These are phyloP conservation scores for Chaetoscypha palmicola DNA, from an alignment of 2,329 filamentous ascomycete genomes.

Conservation along the genomic window DNA sequence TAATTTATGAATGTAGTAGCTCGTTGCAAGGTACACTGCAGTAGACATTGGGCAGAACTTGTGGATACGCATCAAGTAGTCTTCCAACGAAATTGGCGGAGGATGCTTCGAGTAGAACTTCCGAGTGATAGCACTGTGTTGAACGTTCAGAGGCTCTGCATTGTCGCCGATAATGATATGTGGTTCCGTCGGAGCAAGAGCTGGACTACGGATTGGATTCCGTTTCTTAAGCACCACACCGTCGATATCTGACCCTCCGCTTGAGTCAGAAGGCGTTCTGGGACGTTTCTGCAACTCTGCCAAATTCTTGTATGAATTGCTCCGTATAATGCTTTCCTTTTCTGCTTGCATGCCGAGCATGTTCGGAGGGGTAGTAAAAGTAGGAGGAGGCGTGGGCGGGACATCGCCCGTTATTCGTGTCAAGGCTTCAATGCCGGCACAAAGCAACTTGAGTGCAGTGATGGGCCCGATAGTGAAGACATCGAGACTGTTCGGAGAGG, in stretches of 20 bases:
- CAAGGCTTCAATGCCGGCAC: slow-evolving; percentile 61
- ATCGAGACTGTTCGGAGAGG: slow-evolving; percentile 45
- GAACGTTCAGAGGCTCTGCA: slow-evolving; percentile 65
- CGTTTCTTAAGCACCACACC: slow-evolving; percentile 48
- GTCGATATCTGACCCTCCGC: slow-evolving; percentile 38
- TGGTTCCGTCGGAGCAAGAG: slow-evolving; percentile 32
- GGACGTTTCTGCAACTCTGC: slow-evolving; percentile 26
- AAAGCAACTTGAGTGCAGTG: slow-evolving; percentile 74
- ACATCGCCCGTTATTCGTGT: slow-evolving; percentile 70
- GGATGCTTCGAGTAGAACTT: slow-evolving; percentile 90
- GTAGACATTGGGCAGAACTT: slow-evolving; percentile 90
- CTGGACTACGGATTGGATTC: slow-evolving; percentile 23
- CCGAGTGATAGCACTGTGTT: slow-evolving; percentile 78
- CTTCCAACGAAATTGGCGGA: slow-evolving; percentile 73
- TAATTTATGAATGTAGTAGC: slow-evolving; percentile 78
- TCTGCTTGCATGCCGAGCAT: slow-evolving; percentile 57
- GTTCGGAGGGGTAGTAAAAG: slow-evolving; percentile 54
- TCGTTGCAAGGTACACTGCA: slow-evolving; percentile 85
- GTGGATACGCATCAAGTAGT: slow-evolving; percentile 83
- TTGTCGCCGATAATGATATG: slow-evolving; percentile 60
- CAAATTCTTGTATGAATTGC: slow-evolving; percentile 43
- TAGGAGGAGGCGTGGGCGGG: slow-evolving; percentile 69
- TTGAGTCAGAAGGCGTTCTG: slow-evolving; percentile 21
- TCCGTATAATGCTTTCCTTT: slow-evolving; percentile 52
- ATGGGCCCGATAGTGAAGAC: slow-evolving; percentile 66